Evolutionary conservation across 192 early-diverging fungal genomes (phyloP), one percentile per base, ranked within the genome.

Genomic region (Rhizophagus sp.): DNA sequence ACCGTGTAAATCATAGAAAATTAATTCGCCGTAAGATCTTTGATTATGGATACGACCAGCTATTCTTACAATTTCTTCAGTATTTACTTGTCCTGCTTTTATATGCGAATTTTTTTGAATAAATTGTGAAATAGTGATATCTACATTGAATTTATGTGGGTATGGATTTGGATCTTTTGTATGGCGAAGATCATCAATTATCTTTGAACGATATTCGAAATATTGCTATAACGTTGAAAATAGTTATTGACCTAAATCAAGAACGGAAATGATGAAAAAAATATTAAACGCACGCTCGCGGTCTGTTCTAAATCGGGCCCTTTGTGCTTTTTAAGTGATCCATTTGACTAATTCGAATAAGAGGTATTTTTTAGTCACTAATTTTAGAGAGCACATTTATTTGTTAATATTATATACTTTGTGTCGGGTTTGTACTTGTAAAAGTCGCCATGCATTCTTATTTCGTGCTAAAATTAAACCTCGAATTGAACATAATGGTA

Each of bases 101-200:
- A 98, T 81, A 39, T 73, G 70, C 67, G 70, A 84, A 84, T 89
- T 98, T 89, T 95, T 95, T 82, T 91, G 90, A 75, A 97, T 96
- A 79, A 96, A 99, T 33, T 90, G 92, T 57, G 93, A 87, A 76
- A 99, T 73, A 15, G 93, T 94, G 79, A 95, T 89, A 64, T 89
- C 87, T 36, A 98, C 97, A 63, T 97, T 85, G 92, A 97, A 99
- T 91, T 99, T 99, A 93, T 99, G 94, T 67, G 98, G 98, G 83
- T 99, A 99, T 64, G 98, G 97, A 81, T 94, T 93, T 78, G 96
- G 95, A 52, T 92, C 88, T 81, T 94, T 84, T 76, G 89, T 91
- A 79, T 89, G 89, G 79, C 96, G 94, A 79, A 97, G 87, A 88
- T 93, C 89, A 75, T 90, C 88, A 74, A 99, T 89, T 25, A 89